phyloP scores from a whole-genome alignment of 2,329 filamentous ascomycete genomes.

The Calonectria multiphialidica region DNA sequence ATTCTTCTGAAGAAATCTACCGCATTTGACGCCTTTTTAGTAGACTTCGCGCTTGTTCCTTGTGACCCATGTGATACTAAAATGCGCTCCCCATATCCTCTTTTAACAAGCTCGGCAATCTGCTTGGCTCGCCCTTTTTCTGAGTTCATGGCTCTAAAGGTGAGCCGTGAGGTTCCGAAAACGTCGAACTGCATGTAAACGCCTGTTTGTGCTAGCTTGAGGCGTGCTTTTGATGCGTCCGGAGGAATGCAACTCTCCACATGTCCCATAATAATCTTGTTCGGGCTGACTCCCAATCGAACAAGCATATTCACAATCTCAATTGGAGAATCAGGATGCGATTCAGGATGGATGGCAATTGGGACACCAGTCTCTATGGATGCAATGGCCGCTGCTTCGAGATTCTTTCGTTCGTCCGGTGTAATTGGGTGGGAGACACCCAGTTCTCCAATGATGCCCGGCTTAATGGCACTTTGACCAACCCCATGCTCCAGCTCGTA shows the following conservation, averaged over 20 bases:
- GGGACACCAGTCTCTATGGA: background rate
- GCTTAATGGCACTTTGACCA: background rate
- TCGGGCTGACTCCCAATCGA: background rate
- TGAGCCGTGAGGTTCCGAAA: background rate
- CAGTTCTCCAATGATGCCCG: background rate
- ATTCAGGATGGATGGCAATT: background rate
- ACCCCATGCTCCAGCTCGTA: background rate
- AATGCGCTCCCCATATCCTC: background rate
- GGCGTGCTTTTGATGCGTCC: background rate
- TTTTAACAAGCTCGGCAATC: background rate
- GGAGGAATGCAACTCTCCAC: background rate
- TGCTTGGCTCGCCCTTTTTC: background rate
- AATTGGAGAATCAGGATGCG: background rate
- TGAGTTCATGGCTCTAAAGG: background rate
- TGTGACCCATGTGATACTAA: background rate
- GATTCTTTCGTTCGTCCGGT: background rate
- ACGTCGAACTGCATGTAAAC: background rate
- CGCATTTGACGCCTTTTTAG: background rate
- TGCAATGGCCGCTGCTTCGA: background rate
- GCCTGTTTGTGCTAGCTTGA: background rate
- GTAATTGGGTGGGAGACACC: background rate
- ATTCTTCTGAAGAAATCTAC: background rate
- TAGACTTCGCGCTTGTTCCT: background rate
- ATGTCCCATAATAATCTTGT: background rate
- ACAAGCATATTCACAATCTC: background rate